phyloP scores from a whole-genome alignment of 805 yeast species.

The Wickerhamomyces bovis region DNA sequence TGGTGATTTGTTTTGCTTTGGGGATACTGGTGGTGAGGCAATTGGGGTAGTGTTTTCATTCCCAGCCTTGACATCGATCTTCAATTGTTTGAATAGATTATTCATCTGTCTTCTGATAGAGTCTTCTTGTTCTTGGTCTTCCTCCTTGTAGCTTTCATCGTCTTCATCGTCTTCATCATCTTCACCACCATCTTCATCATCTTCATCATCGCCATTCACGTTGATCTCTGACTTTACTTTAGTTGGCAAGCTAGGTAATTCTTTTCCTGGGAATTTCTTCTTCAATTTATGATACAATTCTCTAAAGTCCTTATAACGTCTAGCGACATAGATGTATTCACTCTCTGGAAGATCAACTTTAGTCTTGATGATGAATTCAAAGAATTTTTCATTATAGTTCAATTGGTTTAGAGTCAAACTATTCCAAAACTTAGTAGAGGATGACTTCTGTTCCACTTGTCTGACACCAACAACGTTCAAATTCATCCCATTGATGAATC shows the following conservation, averaged over 20 bases:
- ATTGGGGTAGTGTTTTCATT: constrained; percentile 2
- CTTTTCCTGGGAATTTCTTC: constrained; percentile 61
- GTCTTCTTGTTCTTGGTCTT: constrained; percentile 14
- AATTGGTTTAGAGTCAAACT: constrained; percentile 14
- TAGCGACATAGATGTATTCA: constrained; percentile 32
- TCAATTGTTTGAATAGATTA: constrained; percentile 15
- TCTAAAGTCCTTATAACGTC: constrained; percentile 66
- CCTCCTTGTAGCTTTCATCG: constrained; percentile 10
- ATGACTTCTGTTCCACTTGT: constrained; percentile 21
- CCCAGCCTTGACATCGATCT: constrained; percentile 5
- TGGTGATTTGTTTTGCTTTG: constrained; percentile 1
- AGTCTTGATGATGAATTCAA: constrained; percentile 20
- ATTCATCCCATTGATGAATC: constrained; percentile 47
- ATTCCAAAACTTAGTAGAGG: constrained; percentile 25
- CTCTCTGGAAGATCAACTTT: constrained; percentile 16
- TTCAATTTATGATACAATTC: constrained; percentile 47
- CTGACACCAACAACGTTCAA: constrained; percentile 68
- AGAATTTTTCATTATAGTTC: constrained; percentile 18
- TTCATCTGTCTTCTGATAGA: constrained; percentile 14
- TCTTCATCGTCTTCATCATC: constrained; percentile 15
- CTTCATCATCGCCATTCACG: constrained; percentile 11
- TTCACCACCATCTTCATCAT: constrained; percentile 17
- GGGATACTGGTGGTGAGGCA: constrained; percentile 1
- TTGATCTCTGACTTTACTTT: constrained; percentile 39
- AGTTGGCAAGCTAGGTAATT: constrained; percentile 52